Base-by-base conservation (phyloP, 2,329 filamentous ascomycete genomes). In the Colletotrichum cereale region DNA sequence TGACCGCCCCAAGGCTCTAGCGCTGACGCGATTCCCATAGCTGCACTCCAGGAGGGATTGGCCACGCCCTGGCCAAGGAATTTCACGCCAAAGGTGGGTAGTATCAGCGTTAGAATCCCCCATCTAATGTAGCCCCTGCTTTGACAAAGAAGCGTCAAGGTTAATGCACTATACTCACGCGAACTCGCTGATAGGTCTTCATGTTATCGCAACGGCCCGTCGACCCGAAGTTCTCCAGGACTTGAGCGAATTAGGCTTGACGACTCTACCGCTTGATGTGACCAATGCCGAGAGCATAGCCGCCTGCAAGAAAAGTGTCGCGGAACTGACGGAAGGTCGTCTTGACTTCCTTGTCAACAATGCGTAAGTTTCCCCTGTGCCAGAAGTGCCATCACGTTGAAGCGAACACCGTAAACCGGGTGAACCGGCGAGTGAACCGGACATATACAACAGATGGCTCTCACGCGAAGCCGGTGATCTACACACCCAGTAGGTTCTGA, bases 341-440 rank as follows among this genome's bases (percentile, higher is more conserved):
- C 84, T 90, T 6, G 88, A 90, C 73, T 84, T 90, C 56, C 85
- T 90, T 24, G 83, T 90, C 60, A 90, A 90, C 79, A 90, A 90
- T 72, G 88, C 88, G 86, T 89, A 73, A 72, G 21, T n/a, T 50
- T n/a, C 29, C 44, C 24, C 29, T 26, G 16, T 4, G 11, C 55
- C n/a, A 21, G 24, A 34, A n/a, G 21, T 55, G 21, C 11, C 5
- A 16, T 16, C 3, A 10, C 11, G 8, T 11, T 16, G 31, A 16
- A 16, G 21, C 31, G 31, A 36, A 8, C 21, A 36, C 6, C 1
- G 14, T 16, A 2, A 5, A 47, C 42, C 42, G 8, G 42, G 14
- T 38, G 2, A 16, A 24, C 12, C 11, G 31, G 10, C 42, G 8
- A 21, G 14, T 38, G 2, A 16, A 24, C 12, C 11, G 31, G 10